These are phyloP conservation scores for Sugiyamaella pinicola DNA, from an alignment of 1,139 yeast species.

Conservation along the genomic window DNA sequence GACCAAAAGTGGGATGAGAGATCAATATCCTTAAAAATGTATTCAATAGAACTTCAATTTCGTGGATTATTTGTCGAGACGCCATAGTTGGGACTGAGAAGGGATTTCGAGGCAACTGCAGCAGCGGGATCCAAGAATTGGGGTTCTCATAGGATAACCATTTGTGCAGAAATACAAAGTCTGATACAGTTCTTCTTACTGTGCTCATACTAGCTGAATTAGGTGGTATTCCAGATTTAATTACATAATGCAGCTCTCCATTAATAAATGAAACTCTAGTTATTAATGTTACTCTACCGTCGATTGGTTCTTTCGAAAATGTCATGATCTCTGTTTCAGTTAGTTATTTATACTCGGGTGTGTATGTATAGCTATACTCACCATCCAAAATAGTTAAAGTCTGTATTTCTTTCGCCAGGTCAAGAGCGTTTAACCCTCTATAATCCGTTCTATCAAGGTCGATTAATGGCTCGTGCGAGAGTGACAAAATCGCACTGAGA, in stretches of 20 bases:
- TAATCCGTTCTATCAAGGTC: slow-evolving; percentile 38
- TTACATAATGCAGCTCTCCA: slow-evolving; percentile 36
- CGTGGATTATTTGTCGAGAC: slow-evolving; percentile 48
- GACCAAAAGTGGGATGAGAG: slow-evolving; percentile 41
- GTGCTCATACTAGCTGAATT: slow-evolving; percentile 27
- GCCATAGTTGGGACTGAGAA: slow-evolving; percentile 42
- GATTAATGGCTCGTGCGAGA: slow-evolving; percentile 34
- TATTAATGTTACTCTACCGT: slow-evolving; percentile 13
- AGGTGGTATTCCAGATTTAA: slow-evolving; percentile 37
- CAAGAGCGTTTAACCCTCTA: slow-evolving; percentile 50
- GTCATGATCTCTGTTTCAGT: slow-evolving; percentile 25
- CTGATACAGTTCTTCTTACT: slow-evolving; percentile 43
- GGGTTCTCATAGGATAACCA: slow-evolving; percentile 44
- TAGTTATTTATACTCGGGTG: slow-evolving; percentile 30
- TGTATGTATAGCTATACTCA: slow-evolving; percentile 41
- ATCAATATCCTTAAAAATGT: slow-evolving; percentile 49
- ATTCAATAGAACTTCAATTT: slow-evolving; percentile 53
- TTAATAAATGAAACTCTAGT: slow-evolving; percentile 36
- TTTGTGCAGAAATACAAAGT: slow-evolving; percentile 46
- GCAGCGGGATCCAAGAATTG: slow-evolving; percentile 43
- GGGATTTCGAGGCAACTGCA: slow-evolving; percentile 39
- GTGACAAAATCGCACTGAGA: slow-evolving; percentile 54
- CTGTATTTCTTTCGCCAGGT: slow-evolving; percentile 49
- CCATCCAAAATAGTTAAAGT: slow-evolving; percentile 53
- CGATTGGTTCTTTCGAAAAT: slow-evolving; percentile 20